phyloP scores from a whole-genome alignment of 805 yeast genomes.

The Sugiyamaella floridensis region DNA sequence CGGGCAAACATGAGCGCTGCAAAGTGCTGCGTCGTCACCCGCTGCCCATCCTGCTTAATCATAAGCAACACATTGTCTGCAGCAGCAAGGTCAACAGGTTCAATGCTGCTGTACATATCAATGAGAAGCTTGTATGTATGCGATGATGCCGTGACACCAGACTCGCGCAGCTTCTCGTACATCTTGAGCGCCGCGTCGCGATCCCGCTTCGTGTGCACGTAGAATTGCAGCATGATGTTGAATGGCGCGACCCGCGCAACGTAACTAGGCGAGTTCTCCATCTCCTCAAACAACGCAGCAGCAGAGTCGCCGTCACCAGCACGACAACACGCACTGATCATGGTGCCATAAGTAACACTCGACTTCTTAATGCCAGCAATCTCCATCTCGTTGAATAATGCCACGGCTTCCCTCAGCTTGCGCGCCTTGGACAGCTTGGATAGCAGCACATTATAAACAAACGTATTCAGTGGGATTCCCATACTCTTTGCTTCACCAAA shows the following conservation, averaged over 20 bases:
- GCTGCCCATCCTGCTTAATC: conserved; percentile 27
- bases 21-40: conserved; percentile 30
- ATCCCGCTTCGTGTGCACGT: conserved; percentile 29
- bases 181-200: conserved; percentile 28
- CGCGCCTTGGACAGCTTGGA: conserved; percentile 34
- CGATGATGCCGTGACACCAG: conserved; percentile 30
- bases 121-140: conserved; percentile 37
- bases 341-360: conserved; percentile 33
- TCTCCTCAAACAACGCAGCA: conserved; percentile 28
- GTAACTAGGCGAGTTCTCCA: conserved; percentile 29
- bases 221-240: conserved; percentile 35
- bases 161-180: conserved; percentile 24
- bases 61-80: conserved; percentile 32
- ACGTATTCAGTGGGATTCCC: conserved; percentile 28
- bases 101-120: conserved; percentile 30
- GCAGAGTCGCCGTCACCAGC: conserved; percentile 31
- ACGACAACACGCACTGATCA: conserved; percentile 34
- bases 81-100: conserved; percentile 28
- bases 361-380: conserved; percentile 20
- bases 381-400: conserved; percentile 29
- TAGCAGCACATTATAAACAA: conserved; percentile 31
- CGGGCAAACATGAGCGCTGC: conserved; percentile 35
- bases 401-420: conserved; percentile 28
- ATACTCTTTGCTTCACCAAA: conserved; percentile 27
- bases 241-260: conserved; percentile 32